phyloP scores from a whole-genome alignment of 2,329 filamentous ascomycete genomes.

The Blumeria hordei region DNA sequence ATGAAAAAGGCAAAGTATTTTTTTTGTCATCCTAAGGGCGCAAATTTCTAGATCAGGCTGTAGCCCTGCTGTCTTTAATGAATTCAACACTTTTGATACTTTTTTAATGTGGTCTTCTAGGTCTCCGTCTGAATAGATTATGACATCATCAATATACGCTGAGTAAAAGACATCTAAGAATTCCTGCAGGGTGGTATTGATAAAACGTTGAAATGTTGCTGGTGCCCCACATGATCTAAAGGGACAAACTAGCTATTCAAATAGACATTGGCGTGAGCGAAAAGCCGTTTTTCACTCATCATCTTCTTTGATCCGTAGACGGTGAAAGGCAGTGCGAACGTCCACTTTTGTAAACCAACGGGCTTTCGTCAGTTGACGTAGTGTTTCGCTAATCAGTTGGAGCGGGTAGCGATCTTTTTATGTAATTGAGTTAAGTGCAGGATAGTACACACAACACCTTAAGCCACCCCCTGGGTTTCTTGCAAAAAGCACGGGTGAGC shows the following conservation, averaged over 20 bases:
- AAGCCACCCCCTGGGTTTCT: neutral
- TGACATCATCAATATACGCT: neutral
- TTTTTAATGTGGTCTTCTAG: too few species aligned
- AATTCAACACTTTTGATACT: neutral
- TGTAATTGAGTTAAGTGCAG: neutral
- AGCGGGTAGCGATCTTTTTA: neutral
- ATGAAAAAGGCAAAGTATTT: neutral
- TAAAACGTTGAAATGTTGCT: too few species aligned
- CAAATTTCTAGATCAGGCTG: too few species aligned
- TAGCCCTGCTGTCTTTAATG: neutral
- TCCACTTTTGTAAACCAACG: neutral
- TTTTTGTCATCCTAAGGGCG: neutral
- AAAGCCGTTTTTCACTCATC: neutral
- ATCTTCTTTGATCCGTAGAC: neutral
- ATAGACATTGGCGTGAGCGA: neutral
- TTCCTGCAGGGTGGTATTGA: neutral
- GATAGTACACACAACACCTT: neutral
- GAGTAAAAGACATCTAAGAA: neutral
- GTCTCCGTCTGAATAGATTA: neutral
- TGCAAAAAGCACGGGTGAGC: neutral
- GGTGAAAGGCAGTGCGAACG: neutral
- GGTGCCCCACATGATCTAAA: conserved; percentile 1
- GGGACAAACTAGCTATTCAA: too few species aligned
- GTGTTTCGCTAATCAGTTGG: neutral
- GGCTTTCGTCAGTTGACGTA: neutral